Base-by-base conservation (phyloP, 441 rosid species). In the Biscutella auriculata region DNA sequence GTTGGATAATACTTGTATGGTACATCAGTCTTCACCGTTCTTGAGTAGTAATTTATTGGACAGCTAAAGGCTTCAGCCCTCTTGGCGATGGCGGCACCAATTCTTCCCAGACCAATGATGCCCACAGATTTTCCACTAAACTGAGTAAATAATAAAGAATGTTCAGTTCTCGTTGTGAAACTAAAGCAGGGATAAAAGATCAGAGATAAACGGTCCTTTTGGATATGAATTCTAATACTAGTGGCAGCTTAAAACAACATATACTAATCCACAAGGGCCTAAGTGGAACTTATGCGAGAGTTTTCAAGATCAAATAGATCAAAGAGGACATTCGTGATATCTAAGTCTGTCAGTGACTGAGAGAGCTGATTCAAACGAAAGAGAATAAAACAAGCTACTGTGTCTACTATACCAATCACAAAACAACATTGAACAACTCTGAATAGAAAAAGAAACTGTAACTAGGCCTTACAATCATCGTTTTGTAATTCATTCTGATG, bases 61-160 rank as follows among this genome's bases (percentile, higher is more conserved):
- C 87, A 84, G 62, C 65, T 67, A 63, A 84, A 84, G 16, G 83
- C 87, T 66, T 77, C 76, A 16, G 82, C 83, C 73, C 91, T 75
- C 74, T 71, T 77, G 6, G 85, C 91, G 29, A 79, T 70, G 27
- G 91, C 85, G 8, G 77, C 57, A 23, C 91, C 87, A 29, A 79
- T 84, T 75, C 91, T 71, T 45, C 87, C 91, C 48, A 84, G 44
- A 33, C 91, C 87, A 13, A 84, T 67, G 44, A 81, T 79, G 13
- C 91, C 91, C n/a, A 77, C 79, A 2, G 71, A 60, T 64, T 81
- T 79, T n/a, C 83, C 82, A 46, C 66, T 73, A 66, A 79, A 81
- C 87, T 79, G 80, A 48, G 51, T 60, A 12, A 58, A 49, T 30
- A 29, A 56, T 47, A 43, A 35, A 51, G 35, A 64, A 19, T 14